Evolutionary conservation across 495 filamentous ascomycete genomes (phyloP), one percentile per base, ranked within the genome.

Genomic region (Podospora australis): DNA sequence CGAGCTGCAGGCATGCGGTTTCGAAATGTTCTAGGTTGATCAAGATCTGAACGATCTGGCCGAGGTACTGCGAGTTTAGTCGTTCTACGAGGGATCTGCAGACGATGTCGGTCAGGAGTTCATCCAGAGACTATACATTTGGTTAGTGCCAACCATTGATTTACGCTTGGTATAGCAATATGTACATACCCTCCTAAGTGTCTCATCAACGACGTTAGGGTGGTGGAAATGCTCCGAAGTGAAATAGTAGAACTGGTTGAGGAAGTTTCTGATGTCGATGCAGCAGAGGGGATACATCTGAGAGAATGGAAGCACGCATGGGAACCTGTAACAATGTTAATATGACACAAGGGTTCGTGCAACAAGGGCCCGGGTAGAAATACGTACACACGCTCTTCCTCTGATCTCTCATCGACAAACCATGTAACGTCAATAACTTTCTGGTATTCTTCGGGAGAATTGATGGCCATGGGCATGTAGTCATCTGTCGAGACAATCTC

Each of bases 281-380:
- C 92, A 99, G 67, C 90, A 96, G 25, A 96, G 75, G 4, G 90
- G 90, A 63, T 97, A 99, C 92, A 99, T 97, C 50, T 96, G 90
- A 29, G 90, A 96, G 63, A 99, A 99, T 10, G 92, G 92, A 11
- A 99, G 70, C 44, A 95, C 85, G 62, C 83, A 90, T 3, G 92
- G 94, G 59, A 91, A 95, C 2, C 88, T 91, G 50, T 2, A 32
- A 10, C 44, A 10, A 25, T 43, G 8, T 26, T 23, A 21, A n/a
- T 13, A 28, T 25, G 13, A 24, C 10, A 43, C 4, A 7, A 41
- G n/a, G n/a, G n/a, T n/a, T n/a, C 22, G 25, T 43, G 28, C 40
- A 25, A 25, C 10, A 11, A 26, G 22, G 28, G 5, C 21, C 20
- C 23, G 20, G 40, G 22, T 24, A 21, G 40, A 38, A 34, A 21